phyloP scores from a whole-genome alignment of 352 stramenopile species.

The Thraustochytrium striatum region DNA sequence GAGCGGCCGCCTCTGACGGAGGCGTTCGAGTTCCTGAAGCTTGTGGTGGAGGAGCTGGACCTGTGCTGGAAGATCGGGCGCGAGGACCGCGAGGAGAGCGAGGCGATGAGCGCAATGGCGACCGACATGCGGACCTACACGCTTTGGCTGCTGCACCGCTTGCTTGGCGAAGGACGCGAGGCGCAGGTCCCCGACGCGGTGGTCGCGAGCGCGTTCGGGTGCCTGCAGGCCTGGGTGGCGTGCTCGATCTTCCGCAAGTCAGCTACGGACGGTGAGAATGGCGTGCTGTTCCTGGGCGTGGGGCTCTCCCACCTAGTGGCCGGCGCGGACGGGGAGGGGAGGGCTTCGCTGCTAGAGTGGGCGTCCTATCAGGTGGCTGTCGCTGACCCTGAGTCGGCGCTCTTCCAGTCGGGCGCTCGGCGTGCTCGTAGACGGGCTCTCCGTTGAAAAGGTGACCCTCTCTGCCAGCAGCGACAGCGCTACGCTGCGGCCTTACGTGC shows the following conservation, averaged over 20 bases:
- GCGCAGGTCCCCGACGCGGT: neutral
- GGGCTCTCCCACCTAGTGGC: no score
- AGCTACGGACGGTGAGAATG: no score
- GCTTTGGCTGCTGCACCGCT: slow-evolving; percentile 1
- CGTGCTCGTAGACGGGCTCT: no score
- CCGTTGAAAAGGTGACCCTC: no score
- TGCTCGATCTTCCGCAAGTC: slow-evolving; percentile 7
- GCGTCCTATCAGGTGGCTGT: no score
- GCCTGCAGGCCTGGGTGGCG: neutral
- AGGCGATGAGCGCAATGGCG: neutral
- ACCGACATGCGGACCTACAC: neutral
- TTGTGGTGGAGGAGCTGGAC: slow-evolving; percentile 44
- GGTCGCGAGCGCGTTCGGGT: slow-evolving; percentile 19
- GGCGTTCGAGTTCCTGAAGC: slow-evolving; percentile 20
- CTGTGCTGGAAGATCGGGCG: slow-evolving; percentile 17
- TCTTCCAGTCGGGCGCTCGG: no score
- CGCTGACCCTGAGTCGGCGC: no score
- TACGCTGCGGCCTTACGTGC: no score
- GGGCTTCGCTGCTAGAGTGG: no score
- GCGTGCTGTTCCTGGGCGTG: no score
- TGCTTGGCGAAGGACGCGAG: neutral
- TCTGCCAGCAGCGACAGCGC: no score
- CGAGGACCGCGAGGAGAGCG: slow-evolving; percentile 4
- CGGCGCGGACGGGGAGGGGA: no score
- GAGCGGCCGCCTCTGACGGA: neutral